phyloP scores from a whole-genome alignment of 1,139 yeast genomes.

The Taphrina pruni region DNA sequence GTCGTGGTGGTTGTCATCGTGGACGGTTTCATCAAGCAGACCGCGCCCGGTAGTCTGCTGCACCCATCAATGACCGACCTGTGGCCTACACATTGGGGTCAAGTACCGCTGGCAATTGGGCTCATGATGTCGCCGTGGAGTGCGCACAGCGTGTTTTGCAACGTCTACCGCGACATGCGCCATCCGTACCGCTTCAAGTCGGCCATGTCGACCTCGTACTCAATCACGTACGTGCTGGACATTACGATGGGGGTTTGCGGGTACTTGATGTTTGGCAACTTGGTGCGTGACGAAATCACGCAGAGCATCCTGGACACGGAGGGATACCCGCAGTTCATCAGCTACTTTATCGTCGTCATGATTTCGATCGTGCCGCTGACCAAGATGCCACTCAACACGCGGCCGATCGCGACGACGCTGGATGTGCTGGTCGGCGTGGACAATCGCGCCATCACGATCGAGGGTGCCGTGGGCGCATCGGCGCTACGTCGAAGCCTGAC shows the following conservation, averaged over 20 bases:
- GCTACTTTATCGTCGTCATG: conserved; percentile 67
- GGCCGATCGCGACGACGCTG: conserved; percentile 79
- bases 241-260: conserved; percentile 79
- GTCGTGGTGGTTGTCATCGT: conserved; percentile 64
- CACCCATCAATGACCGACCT: conserved; percentile 60
- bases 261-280: conserved; percentile 81
- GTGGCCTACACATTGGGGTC: conserved; percentile 59
- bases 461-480: conserved; percentile 23
- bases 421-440: conserved; percentile 57
- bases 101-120: conserved; percentile 69
- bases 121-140: conserved; percentile 89
- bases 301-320: conserved; percentile 70
- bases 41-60: conserved; percentile 71
- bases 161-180: conserved; percentile 79
- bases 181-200: conserved; percentile 64
- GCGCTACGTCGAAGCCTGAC: conserved; percentile 34
- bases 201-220: conserved; percentile 63
- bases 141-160: conserved; percentile 87
- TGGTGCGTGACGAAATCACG: conserved; percentile 81
- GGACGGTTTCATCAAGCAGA: conserved; percentile 65
- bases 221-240: conserved; percentile 74
- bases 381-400: conserved; percentile 83
- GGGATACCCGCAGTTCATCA: conserved; percentile 75
- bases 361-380: conserved; percentile 86
- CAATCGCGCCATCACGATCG: conserved; percentile 25